Base-by-base conservation (phyloP, 2,329 filamentous ascomycete species). In the Orbilia ellipsospora region DNA sequence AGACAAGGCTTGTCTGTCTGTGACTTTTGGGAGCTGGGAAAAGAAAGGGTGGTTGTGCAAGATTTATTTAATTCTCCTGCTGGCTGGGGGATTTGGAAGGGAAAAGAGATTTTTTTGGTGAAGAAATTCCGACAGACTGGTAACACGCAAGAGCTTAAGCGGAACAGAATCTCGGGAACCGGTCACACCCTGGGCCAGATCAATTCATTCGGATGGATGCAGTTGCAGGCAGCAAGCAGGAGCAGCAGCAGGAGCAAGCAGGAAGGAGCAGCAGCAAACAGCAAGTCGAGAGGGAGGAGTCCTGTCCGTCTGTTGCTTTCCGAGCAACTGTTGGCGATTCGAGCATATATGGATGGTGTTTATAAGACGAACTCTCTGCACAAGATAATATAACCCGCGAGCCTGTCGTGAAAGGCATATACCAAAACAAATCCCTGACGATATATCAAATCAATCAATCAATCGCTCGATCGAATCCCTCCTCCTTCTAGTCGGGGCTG, bases 101-200 rank as follows among this genome's bases (percentile, higher is more conserved):
- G 52, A 67, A 66, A 65, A 57, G 69, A 26, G 44, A 18, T 57
- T 67, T 73, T 73, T 73, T 56, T 73, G 61, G 56, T 66, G 61
- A 73, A 45, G 68, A 73, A 48, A 73, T 66, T 73, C 64, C 69
- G 62, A 65, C 57, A 59, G 64, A 65, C 57, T 65, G 63, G 69
- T 65, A 66, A 60, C 61, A 23, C 69, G 60, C 68, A 65, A 65
- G 61, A 73, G 44, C 69, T 63, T 73, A 73, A 73, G 69, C 69
- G 69, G 69, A 67, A 73, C 69, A 73, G 62, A 66, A 65, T 66
- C 69, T 73, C 69, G 69, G 69, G 69, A 66, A 67, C 56, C 62
- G 69, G 69, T 73, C 69, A 73, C 69, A 73, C 69, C 69, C 69
- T 67, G 62, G 69, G 69, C 62, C 40, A 67, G 26, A 67, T 36